Evolutionary conservation across 2,329 filamentous ascomycete species (phyloP), one percentile per base, ranked within the genome.

Genomic region (Aspergillus sojae): DNA sequence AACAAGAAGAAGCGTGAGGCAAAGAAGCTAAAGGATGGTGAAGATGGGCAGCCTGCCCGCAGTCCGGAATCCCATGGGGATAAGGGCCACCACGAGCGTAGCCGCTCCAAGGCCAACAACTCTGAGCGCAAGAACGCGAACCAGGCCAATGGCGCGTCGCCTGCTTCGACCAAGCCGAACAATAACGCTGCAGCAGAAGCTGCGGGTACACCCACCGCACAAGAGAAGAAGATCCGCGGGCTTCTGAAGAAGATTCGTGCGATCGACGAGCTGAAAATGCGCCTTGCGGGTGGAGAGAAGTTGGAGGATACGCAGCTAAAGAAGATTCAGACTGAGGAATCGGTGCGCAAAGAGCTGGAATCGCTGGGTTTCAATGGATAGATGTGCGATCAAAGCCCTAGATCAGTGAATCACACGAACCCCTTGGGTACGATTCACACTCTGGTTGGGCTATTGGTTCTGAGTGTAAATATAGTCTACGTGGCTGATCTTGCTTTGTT

Each of bases 1-100:
- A 97, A 97, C 82, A 98, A 98, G 88, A 98, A 98, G 88, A 98
- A 98, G 87, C 88, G 95, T 53, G 90, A 92, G 70, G 92, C 92
- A 69, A 97, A 96, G 85, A 98, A 97, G 59, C 94, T 93, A 58
- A 95, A 94, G 76, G 93, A 95, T 54, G 86, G 86, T 57, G 89
- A 88, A 69, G 80, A 82, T 52, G 72, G 69, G n/a, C 58, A 84
- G 70, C 84, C 78, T 65, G 83, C 59, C 62, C 68, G 74, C 80
- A 91, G 89, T 78, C 89, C 89, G 21, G 89, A 92, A 74, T 86
- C 90, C 62, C 86, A 89, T 63, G 78, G 80, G 57, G 73, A 84
- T 77, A 72, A 82, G 73, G 70, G 83, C 60, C 83, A 86, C 60
- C 83, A 86, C 60, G 82, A 86, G 69, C 85, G 87, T 67, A 85